phyloP scores from a whole-genome alignment of 345 rosid genomes.

The Brassica juncea region DNA sequence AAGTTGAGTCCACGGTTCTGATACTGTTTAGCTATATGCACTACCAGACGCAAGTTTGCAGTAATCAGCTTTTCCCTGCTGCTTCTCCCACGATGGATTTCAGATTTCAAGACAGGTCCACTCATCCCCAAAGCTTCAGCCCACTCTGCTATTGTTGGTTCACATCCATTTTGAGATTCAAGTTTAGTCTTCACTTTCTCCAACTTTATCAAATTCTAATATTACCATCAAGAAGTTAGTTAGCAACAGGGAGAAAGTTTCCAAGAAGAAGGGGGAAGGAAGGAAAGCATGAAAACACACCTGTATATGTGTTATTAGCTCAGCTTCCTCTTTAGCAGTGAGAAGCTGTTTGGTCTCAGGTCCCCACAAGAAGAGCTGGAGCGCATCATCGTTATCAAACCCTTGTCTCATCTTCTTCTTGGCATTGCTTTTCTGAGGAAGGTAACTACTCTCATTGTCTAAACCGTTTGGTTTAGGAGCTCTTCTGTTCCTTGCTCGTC shows the following conservation, averaged over 20 bases:
- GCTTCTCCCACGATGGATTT: conserved; percentile 60
- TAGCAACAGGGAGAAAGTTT: conserved; percentile 1
- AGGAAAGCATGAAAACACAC: conserved; percentile 35
- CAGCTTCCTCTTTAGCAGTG: conserved; percentile 73
- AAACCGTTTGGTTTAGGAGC: conserved; percentile 44
- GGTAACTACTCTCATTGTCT: conserved; percentile 42
- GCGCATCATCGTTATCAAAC: conserved; percentile 63
- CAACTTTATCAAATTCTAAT: conserved; percentile 62
- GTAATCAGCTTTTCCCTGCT: conserved; percentile 69
- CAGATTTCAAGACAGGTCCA: conserved; percentile 56
- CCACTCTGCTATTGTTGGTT: conserved; percentile 81
- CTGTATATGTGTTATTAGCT: conserved; percentile 69
- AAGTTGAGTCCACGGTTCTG: conserved; percentile 80
- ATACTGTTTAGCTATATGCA: conserved; percentile 80
- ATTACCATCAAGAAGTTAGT: conserved; percentile 20
- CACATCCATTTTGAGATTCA: conserved; percentile 68
- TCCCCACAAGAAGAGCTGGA: conserved; percentile 73
- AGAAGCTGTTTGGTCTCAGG: conserved; percentile 79
- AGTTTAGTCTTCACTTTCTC: conserved; percentile 67
- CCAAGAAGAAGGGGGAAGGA: conserved; percentile 2
- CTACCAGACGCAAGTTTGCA: conserved; percentile 82
- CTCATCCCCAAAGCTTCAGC: conserved; percentile 69
- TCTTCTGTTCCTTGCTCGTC: conserved; percentile 59
- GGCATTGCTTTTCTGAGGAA: conserved; percentile 42
- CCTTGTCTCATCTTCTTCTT: conserved; percentile 50